These are phyloP conservation scores for Protomyces inundatus DNA, from an alignment of 1,139 yeast species.

Conservation along the genomic window DNA sequence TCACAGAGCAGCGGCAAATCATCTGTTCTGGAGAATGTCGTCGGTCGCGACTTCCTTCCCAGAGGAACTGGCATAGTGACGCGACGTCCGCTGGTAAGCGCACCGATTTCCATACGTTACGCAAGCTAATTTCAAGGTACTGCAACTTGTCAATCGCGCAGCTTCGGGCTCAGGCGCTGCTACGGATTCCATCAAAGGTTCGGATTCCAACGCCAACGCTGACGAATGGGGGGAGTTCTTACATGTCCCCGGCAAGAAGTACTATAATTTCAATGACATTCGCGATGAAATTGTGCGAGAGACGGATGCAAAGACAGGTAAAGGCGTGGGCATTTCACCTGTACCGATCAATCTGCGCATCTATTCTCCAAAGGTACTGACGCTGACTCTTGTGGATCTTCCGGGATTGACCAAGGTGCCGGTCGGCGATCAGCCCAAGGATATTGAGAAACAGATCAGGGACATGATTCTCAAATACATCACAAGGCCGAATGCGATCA, in stretches of 20 bases:
- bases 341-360: conserved; percentile 90
- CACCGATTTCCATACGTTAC: no score
- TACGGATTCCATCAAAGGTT: conserved; percentile 31
- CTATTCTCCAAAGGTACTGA: conserved; percentile 91
- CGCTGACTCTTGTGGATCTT: conserved; percentile 90
- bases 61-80: conserved; percentile 86
- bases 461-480: conserved; percentile 93
- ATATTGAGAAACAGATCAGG: conserved; percentile 87
- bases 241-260: conserved; percentile 84
- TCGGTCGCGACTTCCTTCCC: conserved; percentile 91
- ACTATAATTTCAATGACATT: conserved; percentile 84
- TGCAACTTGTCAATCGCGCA: conserved; percentile 35
- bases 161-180: conserved; percentile 30
- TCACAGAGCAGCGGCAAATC: conserved; percentile 94
- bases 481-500: conserved; percentile 92
- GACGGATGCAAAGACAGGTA: conserved; percentile 91
- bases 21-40: conserved; percentile 87
- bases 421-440: conserved; percentile 98
- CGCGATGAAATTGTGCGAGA: conserved; percentile 86
- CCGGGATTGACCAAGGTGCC: conserved; percentile 99
- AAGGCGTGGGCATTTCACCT: conserved; percentile 84
- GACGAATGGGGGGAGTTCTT: conserved; percentile 99
- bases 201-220: conserved; percentile 59
- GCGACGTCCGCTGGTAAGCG: conserved; percentile 71
- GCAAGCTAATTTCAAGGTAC: conserved; percentile 27